These are phyloP conservation scores for Cyberlindnera nakhonratchasimensis DNA, from an alignment of 805 yeast species.

Conservation along the genomic window DNA sequence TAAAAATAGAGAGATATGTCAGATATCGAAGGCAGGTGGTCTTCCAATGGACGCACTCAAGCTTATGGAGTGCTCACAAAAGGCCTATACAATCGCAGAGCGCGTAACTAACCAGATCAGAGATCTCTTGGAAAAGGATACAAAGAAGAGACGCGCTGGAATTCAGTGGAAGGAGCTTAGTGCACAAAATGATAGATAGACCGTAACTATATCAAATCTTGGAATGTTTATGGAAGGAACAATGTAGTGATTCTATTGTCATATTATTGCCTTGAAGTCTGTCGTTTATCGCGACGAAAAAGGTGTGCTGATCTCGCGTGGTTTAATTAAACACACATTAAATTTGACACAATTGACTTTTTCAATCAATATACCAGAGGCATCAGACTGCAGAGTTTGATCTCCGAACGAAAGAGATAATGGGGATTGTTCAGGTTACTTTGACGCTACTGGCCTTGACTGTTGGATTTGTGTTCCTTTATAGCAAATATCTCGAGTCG, in stretches of 20 bases:
- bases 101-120: conserved; percentile 62
- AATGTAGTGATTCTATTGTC: too few species aligned
- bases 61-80: conserved; percentile 63
- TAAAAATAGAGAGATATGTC: conserved; percentile 88
- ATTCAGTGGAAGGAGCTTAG: conserved; percentile 25
- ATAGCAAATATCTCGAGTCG: conserved; percentile 26
- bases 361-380: too few species aligned
- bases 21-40: conserved; percentile 88
- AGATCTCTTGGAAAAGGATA: conserved; percentile 36
- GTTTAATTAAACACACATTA: too few species aligned
- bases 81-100: conserved; percentile 63
- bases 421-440: neutral
- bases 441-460: conserved; percentile 42
- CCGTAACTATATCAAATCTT: neutral
- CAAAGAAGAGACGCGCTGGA: conserved; percentile 21
- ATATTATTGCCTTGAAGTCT: too few species aligned
- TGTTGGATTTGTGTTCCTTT: conserved; percentile 25
- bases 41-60: conserved; percentile 70
- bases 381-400: too few species aligned
- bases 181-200: conserved; percentile 26
- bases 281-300: too few species aligned
- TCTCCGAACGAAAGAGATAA: neutral
- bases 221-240: neutral
- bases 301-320: too few species aligned
- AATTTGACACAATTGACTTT: too few species aligned